Conservation (phyloP, 2,329 filamentous ascomycete species). For the Trichoderma lentiforme region DNA sequence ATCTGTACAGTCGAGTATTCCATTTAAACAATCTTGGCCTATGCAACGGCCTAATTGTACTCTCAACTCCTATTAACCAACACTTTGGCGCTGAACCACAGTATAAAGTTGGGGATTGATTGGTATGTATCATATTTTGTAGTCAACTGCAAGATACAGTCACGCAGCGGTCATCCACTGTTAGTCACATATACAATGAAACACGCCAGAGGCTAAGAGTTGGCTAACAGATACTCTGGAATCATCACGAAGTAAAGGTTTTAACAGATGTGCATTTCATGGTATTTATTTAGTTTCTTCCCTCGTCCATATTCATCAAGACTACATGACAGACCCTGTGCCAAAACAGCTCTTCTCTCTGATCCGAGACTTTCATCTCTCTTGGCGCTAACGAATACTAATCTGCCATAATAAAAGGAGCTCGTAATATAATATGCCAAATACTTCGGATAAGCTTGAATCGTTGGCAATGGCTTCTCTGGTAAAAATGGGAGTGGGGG, state of each 20-base stretch:
- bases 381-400: neutral
- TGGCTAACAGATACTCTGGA: neutral
- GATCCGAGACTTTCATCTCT: neutral
- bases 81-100: neutral
- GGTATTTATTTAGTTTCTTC: neutral
- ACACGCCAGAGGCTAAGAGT: neutral
- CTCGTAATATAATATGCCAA: neutral
- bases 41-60: neutral
- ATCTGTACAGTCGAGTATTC: neutral
- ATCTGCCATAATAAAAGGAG: neutral
- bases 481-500: neutral
- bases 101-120: neutral
- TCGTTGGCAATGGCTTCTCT: neutral
- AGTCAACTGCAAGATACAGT: neutral
- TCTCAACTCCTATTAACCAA: neutral
- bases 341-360: neutral
- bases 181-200: neutral
- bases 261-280: neutral
- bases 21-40: neutral
- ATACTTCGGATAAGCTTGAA: neutral
- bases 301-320: neutral
- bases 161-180: neutral
- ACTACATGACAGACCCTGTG: neutral
- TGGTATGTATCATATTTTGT: neutral
- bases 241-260: neutral